phyloP scores from a whole-genome alignment of 108 stramenopile genomes.

The Cyclotella sp. region DNA sequence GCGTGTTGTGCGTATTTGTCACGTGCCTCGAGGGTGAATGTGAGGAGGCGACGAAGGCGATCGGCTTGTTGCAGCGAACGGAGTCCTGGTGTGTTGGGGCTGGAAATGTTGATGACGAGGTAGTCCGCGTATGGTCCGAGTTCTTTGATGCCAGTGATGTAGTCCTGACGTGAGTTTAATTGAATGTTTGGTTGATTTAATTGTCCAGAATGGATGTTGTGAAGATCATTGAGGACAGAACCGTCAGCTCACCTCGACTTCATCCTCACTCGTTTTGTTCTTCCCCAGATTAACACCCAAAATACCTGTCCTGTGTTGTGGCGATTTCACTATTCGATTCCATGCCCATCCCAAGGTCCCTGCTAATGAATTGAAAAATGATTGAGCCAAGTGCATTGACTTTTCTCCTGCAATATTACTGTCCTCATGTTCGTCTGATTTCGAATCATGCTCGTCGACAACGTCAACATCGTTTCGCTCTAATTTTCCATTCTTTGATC shows the following conservation, averaged over 20 bases:
- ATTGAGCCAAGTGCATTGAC: background rate
- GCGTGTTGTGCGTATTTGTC: conserved; percentile 47
- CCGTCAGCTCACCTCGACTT: conserved; percentile 45
- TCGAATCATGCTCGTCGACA: background rate
- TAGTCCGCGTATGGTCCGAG: conserved; percentile 93
- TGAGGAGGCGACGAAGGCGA: conserved; percentile 67
- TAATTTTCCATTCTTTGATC: background rate
- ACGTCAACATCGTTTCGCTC: conserved; percentile 2
- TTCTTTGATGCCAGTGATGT: conserved; percentile 73
- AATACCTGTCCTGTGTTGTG: conserved; percentile 47
- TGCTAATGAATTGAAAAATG: conserved; percentile 4
- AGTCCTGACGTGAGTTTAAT: conserved; percentile 65
- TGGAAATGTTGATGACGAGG: conserved; percentile 92
- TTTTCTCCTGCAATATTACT: background rate
- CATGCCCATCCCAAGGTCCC: conserved; percentile 41
- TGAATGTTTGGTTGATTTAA: background rate
- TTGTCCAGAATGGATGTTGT: background rate
- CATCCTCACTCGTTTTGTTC: conserved; percentile 81
- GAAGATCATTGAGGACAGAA: background rate
- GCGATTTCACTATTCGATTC: conserved; percentile 16
- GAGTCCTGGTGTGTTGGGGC: conserved; percentile 95
- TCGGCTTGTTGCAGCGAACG: conserved; percentile 78
- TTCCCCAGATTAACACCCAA: conserved; percentile 95
- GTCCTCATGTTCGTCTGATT: background rate
- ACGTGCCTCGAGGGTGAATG: conserved; percentile 64